Percentiles rank a stretch among this genome's conserved stretches.
These are phyloP conservation scores for Gnomoniopsis smithogilvyi DNA, from an alignment of 2,329 filamentous ascomycete genomes.

Conservation along the genomic window DNA sequence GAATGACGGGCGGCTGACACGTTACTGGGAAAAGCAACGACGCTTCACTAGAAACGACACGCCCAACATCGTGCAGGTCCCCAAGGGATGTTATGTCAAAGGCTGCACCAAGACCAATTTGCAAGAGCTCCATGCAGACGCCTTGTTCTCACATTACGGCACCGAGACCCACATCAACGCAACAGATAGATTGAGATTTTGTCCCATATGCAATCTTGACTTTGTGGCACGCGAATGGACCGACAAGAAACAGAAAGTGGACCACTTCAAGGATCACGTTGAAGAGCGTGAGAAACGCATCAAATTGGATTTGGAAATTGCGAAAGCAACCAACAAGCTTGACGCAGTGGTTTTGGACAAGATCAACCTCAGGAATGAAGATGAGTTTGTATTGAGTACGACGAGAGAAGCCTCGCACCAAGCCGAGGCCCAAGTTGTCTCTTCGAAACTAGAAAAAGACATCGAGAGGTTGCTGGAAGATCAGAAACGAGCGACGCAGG, in stretches of 20 bases:
- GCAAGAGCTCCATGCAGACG: conserved; percentile 1
- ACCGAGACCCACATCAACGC: background rate
- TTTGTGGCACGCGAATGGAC: conserved; percentile 8
- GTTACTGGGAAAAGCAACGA: background rate
- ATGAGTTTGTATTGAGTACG: background rate
- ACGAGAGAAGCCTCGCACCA: background rate
- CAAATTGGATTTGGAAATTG: background rate
- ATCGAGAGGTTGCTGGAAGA: background rate
- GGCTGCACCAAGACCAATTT: conserved; percentile 1
- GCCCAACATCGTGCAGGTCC: conserved; percentile 1
- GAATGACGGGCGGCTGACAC: background rate
- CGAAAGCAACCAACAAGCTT: background rate
- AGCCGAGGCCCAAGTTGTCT: background rate
- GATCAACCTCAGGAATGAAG: background rate
- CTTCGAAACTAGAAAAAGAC: background rate
- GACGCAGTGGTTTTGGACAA: background rate
- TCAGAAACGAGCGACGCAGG: background rate
- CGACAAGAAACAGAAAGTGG: background rate
- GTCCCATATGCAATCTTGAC: conserved; percentile 12
- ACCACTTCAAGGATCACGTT: conserved; percentile 15
- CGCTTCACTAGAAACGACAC: background rate
- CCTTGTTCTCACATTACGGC: conserved; percentile 3
- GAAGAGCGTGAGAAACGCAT: background rate
- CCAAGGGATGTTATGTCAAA: background rate
- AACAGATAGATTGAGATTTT: background rate